Base-by-base conservation (phyloP, 164 flowering plant species). In the Liriodendron chinense region DNA sequence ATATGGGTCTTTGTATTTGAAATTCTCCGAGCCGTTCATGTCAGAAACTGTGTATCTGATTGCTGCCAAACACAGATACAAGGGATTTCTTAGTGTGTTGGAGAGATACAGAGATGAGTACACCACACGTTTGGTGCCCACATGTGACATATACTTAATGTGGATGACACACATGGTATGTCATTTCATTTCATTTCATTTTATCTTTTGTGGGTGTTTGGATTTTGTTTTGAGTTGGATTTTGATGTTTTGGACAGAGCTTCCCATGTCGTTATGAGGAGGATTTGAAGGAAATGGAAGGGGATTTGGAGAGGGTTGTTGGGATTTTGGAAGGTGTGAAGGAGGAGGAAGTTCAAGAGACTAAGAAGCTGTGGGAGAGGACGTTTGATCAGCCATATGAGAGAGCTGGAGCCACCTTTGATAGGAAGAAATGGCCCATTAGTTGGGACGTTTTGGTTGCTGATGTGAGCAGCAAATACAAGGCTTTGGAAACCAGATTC, bases 151-250 rank as follows among this genome's bases (percentile, higher is more conserved):
- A 75, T 79, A 85, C n/a, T 77, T 96, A n/a, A 91, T 96, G 91
- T 88, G 89, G 89, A 48, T 92, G 18, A 91, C 95, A 18, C 99
- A 94, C 76, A 89, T 86, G 96, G 99, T 94, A 53, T 9, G 50
- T 68, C n/a, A n/a, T n/a, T n/a, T 20, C 23, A 48, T 74, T 21
- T 70, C 22, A 47, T 53, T 65, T 23, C 23, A 13, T 48, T 28
- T 21, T 61, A 9, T 28, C 7, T 25, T 28, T 25, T 65, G 10
- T 65, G 3, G 24, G 22, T n/a, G 22, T 63, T 20, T 63, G 9
- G 66, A 63, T 22, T 23, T 65, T 25, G n/a, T 23, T 65, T 65
- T 24, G 18, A 21, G 26, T 23, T 64, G 69, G 69, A 22, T 65
- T 74, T 48, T 64, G 48, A 28, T 47, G 14, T 28, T 23, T 71